A percentile compares a stretch with the other conserved stretches of the same genome.
phyloP scores from a whole-genome alignment of 208 protist species.

The Leishmania braziliensis region DNA sequence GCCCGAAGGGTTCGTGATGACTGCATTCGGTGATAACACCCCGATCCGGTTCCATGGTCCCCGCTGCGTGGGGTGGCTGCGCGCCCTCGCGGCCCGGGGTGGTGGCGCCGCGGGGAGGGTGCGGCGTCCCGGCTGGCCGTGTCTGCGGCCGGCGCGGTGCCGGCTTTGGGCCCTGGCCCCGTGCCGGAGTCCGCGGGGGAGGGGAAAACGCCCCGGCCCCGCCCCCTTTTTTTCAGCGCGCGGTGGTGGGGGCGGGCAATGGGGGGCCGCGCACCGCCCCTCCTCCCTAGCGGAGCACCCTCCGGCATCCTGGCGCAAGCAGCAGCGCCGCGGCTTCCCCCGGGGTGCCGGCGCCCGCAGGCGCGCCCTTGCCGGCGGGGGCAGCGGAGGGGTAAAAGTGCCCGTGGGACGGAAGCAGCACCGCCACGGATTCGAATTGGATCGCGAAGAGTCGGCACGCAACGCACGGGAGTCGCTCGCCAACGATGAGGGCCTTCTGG shows the following conservation, averaged over 20 bases:
- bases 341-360: conserved; percentile 1
- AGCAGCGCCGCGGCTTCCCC: conserved; percentile 18
- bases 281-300: conserved; percentile 14
- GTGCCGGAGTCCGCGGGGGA: neutral
- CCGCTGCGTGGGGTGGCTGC: conserved; percentile 23
- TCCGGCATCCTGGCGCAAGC: neutral
- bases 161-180: conserved; percentile 27
- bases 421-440: conserved; percentile 29
- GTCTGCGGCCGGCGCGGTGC: conserved; percentile 37
- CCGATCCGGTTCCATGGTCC: conserved; percentile 21
- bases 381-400: conserved; percentile 49
- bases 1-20: conserved; percentile 42
- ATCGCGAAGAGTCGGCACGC: conserved; percentile 42
- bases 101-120: conserved; percentile 27
- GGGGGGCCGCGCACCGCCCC: neutral
- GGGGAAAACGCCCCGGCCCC: neutral
- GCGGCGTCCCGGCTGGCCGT: conserved; percentile 29
- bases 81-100: conserved; percentile 1
- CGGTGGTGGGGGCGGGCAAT: neutral
- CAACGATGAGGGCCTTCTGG: conserved; percentile 39
- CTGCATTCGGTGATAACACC: conserved; percentile 33
- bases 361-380: neutral
- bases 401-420: conserved; percentile 50
- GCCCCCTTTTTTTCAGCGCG: neutral
- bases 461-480: conserved; percentile 50